Base-by-base conservation (phyloP, 345 rosid genomes). In the Ceriops tagal region DNA sequence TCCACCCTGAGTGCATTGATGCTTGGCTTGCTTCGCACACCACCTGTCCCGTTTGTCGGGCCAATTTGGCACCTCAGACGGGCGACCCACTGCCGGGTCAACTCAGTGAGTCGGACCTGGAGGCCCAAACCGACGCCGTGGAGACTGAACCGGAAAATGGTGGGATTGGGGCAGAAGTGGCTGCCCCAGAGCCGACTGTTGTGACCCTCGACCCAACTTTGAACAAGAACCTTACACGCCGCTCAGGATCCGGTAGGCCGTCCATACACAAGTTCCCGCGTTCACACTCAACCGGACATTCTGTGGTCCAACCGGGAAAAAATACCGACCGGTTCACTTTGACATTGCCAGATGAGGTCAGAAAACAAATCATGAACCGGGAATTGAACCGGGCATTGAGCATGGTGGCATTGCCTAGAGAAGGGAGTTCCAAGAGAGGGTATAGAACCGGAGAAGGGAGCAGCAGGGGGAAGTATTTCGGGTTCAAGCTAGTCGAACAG, bases 221-320 rank as follows among this genome's bases (percentile, higher is more conserved):
- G 66, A 86, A 82, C 8, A 74, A 89, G 66, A 85, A 69, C 78
- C 83, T 82, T 1, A 85, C 89, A 53, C 82, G 95, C 55, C 79
- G 87, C 1, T 77, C 90, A 0, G 61, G 85, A 68, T 83, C 88
- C 1, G 66, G 63, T 32, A 60, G 79, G 70, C 39, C 78, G 63
- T 81, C 77, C 18, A 3, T 43, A 3, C 18, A 1, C 47, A 73
- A 65, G 66, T 82, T 85, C 37, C 72, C 84, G 9, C 83, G 96
- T 32, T 95, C 99, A 2, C 98, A 95, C 66, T 85, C 99, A 6
- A 95, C 98, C 21, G 99, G 99, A 0, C 99, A 95, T 66, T 92
- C 97, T 9, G 64, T 89, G 72, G 75, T 95, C n/a, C 89, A 86
- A 20, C 96, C 96, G 1, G 98, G 99, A 3, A 93, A 90, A 57